Evolutionary conservation across 495 filamentous ascomycete species (phyloP), one percentile per base, ranked within the genome.

Genomic region (Rhypophila decipiens): DNA sequence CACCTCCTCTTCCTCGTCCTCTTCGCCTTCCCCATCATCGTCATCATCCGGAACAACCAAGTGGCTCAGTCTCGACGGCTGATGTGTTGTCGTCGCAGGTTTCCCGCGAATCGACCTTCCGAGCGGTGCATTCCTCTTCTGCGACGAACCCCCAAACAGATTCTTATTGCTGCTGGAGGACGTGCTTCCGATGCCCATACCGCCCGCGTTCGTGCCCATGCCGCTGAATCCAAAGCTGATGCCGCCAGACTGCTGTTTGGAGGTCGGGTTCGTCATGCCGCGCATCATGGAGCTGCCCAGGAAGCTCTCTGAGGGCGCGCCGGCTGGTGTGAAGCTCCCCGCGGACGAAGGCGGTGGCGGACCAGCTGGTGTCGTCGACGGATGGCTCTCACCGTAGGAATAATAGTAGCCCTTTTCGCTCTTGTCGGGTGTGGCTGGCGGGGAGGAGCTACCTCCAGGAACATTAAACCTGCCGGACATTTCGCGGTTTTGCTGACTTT

Each of bases 281-380:
- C 70, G 70, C 50, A 79, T 62, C 46, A 84, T 79, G 4, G 85
- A 87, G 66, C 79, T 85, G 24, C 82, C 81, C 43, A 86, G 75
- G 46, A 78, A 64, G 9, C 76, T 77, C 5, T 77, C 82, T 19
- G 78, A 76, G 17, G 86, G 85, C 21, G 75, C 78, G 24, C 83
- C 86, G 48, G 76, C 79, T 10, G 88, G 87, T 22, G 85, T 88
- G 62, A 88, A 88, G 24, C 87, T 88, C 18, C 72, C 71, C 9
- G 75, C 67, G 29, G 78, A 79, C 12, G 65, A 61, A 3, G 44
- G 44, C 2, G 79, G 81, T 12, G 88, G 88, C 39, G 77, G 80
- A 9, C 82, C 86, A 21, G 82, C 80, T 37, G 89, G 88, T 18
- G 88, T 91, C 1, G 85, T 90, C 1, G 89, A 90, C 24, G 80